A percentile compares a stretch with the other conserved stretches of the same genome.
Evolutionary conservation across 2,329 filamentous ascomycete species (phyloP).

Genomic region (Chaetomium sp.): DNA sequence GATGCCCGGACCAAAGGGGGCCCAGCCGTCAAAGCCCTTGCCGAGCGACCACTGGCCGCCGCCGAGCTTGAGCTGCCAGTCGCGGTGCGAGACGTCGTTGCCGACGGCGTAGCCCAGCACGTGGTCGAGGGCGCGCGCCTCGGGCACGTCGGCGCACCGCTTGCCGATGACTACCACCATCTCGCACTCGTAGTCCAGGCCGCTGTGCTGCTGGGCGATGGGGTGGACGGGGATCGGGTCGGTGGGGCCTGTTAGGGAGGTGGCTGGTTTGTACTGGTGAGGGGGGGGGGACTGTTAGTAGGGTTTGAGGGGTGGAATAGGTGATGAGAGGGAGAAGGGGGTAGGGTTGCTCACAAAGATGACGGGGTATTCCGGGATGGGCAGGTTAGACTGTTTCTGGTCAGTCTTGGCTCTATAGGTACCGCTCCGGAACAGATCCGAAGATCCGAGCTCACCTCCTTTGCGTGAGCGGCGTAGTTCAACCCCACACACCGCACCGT

Average conservation of each 20-base stretch:
- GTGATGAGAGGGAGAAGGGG: not conserved
- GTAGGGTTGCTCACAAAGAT: constrained; percentile 60
- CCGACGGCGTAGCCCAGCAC: constrained; percentile 75
- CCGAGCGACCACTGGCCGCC: constrained; percentile 71
- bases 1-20: constrained; percentile 72
- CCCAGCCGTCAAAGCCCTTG: constrained; percentile 77
- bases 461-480: constrained; percentile 73
- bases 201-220: constrained; percentile 65
- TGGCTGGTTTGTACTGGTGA: constrained; percentile 64
- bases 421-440: not conserved
- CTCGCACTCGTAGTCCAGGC: constrained; percentile 80
- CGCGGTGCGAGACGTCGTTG: constrained; percentile 79
- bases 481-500: constrained; percentile 71
- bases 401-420: not conserved
- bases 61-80: constrained; percentile 71
- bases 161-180: constrained; percentile 73
- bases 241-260: constrained; percentile 64
- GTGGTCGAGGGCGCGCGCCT: constrained; percentile 67
- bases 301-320: not conserved
- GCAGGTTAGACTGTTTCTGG: constrained; percentile 56
- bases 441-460: constrained; percentile 53
- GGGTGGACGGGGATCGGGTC: constrained; percentile 67
- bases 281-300: not conserved
- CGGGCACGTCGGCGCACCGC: constrained; percentile 64
- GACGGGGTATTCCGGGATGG: constrained; percentile 70